phyloP scores from a whole-genome alignment of 331 rosid species.

The Stylosanthes scabra region DNA sequence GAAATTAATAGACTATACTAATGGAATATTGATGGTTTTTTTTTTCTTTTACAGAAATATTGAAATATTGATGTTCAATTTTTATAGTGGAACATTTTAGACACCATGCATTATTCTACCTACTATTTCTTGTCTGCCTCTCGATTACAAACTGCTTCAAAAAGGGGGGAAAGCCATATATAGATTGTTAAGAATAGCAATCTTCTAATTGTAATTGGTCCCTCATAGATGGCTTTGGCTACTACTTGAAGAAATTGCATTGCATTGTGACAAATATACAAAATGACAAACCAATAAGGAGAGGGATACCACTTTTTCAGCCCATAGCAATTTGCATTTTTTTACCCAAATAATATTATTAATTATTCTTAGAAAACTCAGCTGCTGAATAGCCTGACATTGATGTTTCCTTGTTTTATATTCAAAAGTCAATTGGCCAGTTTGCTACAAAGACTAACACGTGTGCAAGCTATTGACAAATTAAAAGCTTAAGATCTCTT shows the following conservation, averaged over 20 bases:
- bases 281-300: conserved; percentile 34
- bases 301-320: conserved; percentile 38
- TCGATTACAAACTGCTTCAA: conserved; percentile 31
- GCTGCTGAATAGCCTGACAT: conserved; percentile 36
- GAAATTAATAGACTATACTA: too few relatives aligned
- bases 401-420: conserved; percentile 44
- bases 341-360: conserved; percentile 1
- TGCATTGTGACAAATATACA: not conserved
- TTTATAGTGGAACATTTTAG: too few relatives aligned
- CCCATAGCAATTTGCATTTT: conserved; percentile 35
- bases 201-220: conserved; percentile 43
- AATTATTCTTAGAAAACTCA: conserved; percentile 27
- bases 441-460: conserved; percentile 44
- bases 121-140: not conserved
- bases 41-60: too few relatives aligned
- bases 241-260: conserved; percentile 15
- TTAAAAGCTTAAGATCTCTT: not conserved
- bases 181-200: conserved; percentile 30
- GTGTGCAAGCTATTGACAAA: conserved; percentile 52
- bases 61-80: too few relatives aligned
- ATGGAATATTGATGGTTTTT: too few relatives aligned
- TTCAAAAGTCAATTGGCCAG: conserved; percentile 49
- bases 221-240: not conserved
- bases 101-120: too few relatives aligned
- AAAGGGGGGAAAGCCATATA: conserved; percentile 22